Base-by-base conservation (phyloP, 2,329 filamentous ascomycete genomes). In the Shiraia bambusicola region DNA sequence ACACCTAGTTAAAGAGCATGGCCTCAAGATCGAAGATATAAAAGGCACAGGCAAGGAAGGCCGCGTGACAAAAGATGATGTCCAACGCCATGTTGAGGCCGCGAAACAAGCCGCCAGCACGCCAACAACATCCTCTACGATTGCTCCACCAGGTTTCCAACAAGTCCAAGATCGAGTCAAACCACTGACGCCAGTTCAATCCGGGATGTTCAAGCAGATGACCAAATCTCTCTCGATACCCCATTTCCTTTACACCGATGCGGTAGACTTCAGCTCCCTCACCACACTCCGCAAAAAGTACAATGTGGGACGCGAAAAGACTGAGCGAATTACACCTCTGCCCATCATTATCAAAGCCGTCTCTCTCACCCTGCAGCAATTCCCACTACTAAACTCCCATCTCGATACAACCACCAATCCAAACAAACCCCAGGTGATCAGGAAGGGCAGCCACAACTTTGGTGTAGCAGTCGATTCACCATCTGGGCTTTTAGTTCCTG, bases 161-260 rank as follows among this genome's bases (percentile, higher is more conserved):
- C 61, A 70, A 25, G 54, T 68, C 11, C 72, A 76, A 39, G 93
- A 97, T 69, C 86, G 83, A 7, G 70, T 76, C 2, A 76, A 85
- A 24, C 74, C 80, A 42, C 75, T 98, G 47, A 88, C 88, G 10
- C 84, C 84, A 27, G 86, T 88, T 11, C 92, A 97, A 72, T 78
- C 81, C 27, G 86, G 89, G 64, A 98, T 98, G 93, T 97, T 95
- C 82, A 96, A 94, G 74, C 80, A 84, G 46, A 98, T 98, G 93
- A 96, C 92, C 11, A 83, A 83, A 44, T 96, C 92, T 2, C 79
- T 98, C 50, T 81, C 72, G 36, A 97, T 96, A 58, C 93, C 93
- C 0, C 93, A 97, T 71, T 96, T 98, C 72, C 81, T 97, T 47
- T 98, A 95, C 72, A 86, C 89, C 28, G 90, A 95, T 69, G 88